Base-by-base conservation (phyloP, 768 basidiomycete genomes). In the Peribolospora baueri region DNA sequence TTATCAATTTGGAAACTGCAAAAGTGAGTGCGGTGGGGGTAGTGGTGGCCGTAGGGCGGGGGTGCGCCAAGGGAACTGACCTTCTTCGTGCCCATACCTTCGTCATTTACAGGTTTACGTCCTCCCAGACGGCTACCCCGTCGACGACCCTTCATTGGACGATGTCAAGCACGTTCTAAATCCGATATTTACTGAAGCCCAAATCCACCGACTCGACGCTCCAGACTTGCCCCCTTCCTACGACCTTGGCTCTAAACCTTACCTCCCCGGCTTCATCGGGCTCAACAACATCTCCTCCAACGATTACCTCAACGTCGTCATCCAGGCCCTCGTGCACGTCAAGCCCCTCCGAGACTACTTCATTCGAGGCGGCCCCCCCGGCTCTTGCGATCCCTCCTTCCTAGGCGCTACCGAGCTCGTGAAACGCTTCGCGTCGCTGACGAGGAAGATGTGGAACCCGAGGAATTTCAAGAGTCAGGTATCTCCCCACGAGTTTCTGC, bases 261-360 rank as follows among this genome's bases (percentile, higher is more conserved):
- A 97, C 68, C 69, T 82, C 50, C 82, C 90, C 53, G 93, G 93
- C 2, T 95, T 84, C 67, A 79, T 97, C 65, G 93, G 93, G 49
- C 73, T 98, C 52, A 97, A 98, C 72, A 87, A 98, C 67, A 91
- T 98, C 72, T 91, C 93, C 69, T 72, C 77, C 62, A 91, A 97
- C 67, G 91, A 95, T 66, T 87, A 93, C 65, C 81, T 93, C 77
- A 98, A 97, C 65, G 90, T 93, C 59, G 78, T 97, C 64, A 82
- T 97, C 52, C 90, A 97, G 59, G 77, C 85, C 10, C 75, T 98
- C 46, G 75, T 93, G 36, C 93, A 98, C 66, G 78, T 97, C 54
- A 72, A 81, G 25, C 87, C 88, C 2, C 70, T 98, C 57, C 81
- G 93, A 50, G 81, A 91, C 64, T 82, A 81, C 67, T 73, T 91